These are phyloP conservation scores for Lodderomyces parapsilosis DNA, from an alignment of 1,139 yeast species.

Conservation along the genomic window DNA sequence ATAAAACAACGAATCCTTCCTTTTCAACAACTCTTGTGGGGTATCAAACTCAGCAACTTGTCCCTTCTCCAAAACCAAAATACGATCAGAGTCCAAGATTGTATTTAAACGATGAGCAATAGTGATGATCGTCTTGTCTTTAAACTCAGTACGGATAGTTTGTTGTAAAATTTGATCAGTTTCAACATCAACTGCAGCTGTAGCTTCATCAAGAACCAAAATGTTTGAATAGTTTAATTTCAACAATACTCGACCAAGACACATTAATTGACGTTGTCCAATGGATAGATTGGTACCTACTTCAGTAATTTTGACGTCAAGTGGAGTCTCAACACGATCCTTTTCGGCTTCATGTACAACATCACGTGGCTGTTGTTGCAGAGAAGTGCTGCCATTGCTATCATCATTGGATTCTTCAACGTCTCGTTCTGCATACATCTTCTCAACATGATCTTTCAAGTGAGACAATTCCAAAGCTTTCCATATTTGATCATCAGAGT, in stretches of 20 bases:
- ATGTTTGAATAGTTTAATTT: slow-evolving; percentile 51
- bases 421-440: slow-evolving; percentile 46
- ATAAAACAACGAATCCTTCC: slow-evolving; percentile 71
- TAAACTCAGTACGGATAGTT: slow-evolving; percentile 82
- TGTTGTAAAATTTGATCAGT: slow-evolving; percentile 86
- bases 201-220: slow-evolving; percentile 75
- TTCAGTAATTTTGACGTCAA: slow-evolving; percentile 58
- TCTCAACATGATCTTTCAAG: slow-evolving; percentile 67
- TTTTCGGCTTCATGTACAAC: slow-evolving; percentile 16
- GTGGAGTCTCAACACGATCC: slow-evolving; percentile 38
- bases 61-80: slow-evolving; percentile 84
- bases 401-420: not conserved
- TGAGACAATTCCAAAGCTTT: slow-evolving; percentile 82
- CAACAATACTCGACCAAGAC: slow-evolving; percentile 35
- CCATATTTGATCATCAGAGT: slow-evolving; percentile 81
- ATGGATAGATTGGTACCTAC: slow-evolving; percentile 38
- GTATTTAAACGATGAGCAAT: slow-evolving; percentile 96
- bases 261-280: slow-evolving; percentile 38
- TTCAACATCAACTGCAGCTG: slow-evolving; percentile 96
- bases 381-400: too few relatives aligned
- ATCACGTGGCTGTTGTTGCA: not conserved
- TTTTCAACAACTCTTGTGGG: slow-evolving; percentile 66
- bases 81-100: slow-evolving; percentile 85
- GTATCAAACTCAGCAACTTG: slow-evolving; percentile 83
- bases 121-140: slow-evolving; percentile 85